A percentile compares a stretch with the other conserved stretches of the same genome.
Evolutionary conservation across 495 filamentous ascomycete genomes (phyloP).

Genomic region (Aspergillus haitiensis): DNA sequence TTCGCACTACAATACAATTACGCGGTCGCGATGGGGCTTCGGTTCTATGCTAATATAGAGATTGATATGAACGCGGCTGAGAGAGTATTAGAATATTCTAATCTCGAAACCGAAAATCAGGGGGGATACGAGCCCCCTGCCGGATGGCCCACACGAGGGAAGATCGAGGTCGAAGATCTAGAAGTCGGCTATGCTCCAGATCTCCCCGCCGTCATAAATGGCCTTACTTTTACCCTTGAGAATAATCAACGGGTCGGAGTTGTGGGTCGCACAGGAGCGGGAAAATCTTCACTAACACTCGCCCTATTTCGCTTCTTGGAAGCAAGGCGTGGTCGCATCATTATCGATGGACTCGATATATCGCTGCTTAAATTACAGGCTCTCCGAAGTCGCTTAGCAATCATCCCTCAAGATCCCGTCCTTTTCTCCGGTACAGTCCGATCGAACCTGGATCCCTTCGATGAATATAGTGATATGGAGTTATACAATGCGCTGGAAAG

Average conservation of each 20-base stretch:
- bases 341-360: slow-evolving; percentile 75
- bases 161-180: slow-evolving; percentile 70
- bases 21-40: slow-evolving; percentile 48
- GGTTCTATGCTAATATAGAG: slow-evolving; percentile 59
- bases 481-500: slow-evolving; percentile 73
- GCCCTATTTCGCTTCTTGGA: slow-evolving; percentile 84
- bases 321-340: slow-evolving; percentile 66
- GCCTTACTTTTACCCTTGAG: slow-evolving; percentile 67
- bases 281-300: slow-evolving; percentile 81
- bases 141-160: slow-evolving; percentile 76
- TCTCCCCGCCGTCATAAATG: slow-evolving; percentile 73
- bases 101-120: slow-evolving; percentile 67
- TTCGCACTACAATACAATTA: slow-evolving; percentile 57
- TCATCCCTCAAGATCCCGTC: slow-evolving; percentile 86
- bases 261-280: slow-evolving; percentile 82
- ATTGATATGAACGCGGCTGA: slow-evolving; percentile 85
- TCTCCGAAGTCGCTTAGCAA: slow-evolving; percentile 71
- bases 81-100: slow-evolving; percentile 77
- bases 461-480: slow-evolving; percentile 67
- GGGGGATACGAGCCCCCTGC: slow-evolving; percentile 61
- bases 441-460: slow-evolving; percentile 79
- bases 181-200: slow-evolving; percentile 76
- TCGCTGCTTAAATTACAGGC: slow-evolving; percentile 72
- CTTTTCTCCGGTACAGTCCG: slow-evolving; percentile 85
- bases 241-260: slow-evolving; percentile 77